Percentiles rank a stretch among this genome's conserved stretches.
Conservation (phyloP, 2,329 filamentous ascomycete species). For the Xylariaceae sp. region DNA sequence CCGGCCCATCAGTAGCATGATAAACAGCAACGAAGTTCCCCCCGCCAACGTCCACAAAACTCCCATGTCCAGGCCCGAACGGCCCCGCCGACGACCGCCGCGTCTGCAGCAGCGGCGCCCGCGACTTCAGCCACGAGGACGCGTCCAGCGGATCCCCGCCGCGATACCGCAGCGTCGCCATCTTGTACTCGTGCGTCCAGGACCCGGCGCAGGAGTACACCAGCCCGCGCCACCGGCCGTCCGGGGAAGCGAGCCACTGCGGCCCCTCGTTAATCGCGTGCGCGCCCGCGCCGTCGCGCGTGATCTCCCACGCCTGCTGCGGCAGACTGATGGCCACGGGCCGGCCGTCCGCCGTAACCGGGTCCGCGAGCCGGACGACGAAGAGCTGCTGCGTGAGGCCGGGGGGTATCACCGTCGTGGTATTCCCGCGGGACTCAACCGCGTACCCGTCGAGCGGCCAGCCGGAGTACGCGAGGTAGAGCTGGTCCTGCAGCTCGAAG, state of each 20-base stretch:
- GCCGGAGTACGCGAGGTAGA: conserved; percentile 34
- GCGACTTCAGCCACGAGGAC: conserved; percentile 29
- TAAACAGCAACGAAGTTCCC: conserved; percentile 30
- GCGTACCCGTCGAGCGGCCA: conserved; percentile 28
- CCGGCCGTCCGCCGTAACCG: conserved; percentile 20
- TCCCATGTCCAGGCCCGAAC: conserved; percentile 33
- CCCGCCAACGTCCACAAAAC: conserved; percentile 26
- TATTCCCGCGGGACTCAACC: too few relatives aligned
- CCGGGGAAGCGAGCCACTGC: conserved; percentile 32
- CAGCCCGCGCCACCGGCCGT: conserved; percentile 31
- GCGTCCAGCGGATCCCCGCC: conserved; percentile 31
- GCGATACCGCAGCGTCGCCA: conserved; percentile 29
- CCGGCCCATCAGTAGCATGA: conserved; percentile 31
- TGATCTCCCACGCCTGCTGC: conserved; percentile 32
- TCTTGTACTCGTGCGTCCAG: conserved; percentile 36
- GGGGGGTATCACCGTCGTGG: conserved; percentile 1
- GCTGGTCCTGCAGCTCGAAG: conserved; percentile 27
- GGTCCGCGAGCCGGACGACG: conserved; percentile 28
- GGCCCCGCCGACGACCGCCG: conserved; percentile 14
- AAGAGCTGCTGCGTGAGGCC: conserved; percentile 32
- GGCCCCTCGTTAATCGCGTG: conserved; percentile 36
- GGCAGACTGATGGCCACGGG: conserved; percentile 27
- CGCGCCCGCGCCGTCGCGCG: conserved; percentile 27
- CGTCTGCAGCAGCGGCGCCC: conserved; percentile 26
- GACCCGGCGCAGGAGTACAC: conserved; percentile 33